A percentile compares a stretch with the other conserved stretches of the same genome.
Evolutionary conservation across 306 rosid species (phyloP).

Genomic region (Arachis hypogaea): DNA sequence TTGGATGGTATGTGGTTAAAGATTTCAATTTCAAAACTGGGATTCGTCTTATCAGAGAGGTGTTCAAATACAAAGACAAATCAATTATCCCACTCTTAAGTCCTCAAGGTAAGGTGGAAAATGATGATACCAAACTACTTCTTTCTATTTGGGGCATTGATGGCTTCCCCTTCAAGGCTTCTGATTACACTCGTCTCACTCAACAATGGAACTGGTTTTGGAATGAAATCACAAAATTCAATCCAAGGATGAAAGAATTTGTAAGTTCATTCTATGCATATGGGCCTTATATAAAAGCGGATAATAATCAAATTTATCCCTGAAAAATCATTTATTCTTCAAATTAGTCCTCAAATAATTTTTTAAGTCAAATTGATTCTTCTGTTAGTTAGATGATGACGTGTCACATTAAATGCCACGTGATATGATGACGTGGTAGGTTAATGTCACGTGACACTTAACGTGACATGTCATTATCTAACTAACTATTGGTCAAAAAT

Average conservation of each 20-base stretch:
- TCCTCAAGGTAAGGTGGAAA: constrained; percentile 37
- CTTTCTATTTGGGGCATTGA: constrained; percentile 40
- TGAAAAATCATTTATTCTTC: too few species aligned
- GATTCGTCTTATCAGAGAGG: constrained; percentile 18
- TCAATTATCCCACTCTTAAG: constrained; percentile 26
- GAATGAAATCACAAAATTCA: constrained; percentile 22
- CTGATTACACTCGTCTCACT: constrained; percentile 27
- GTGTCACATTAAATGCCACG: too few species aligned
- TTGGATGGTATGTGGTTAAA: constrained; percentile 37
- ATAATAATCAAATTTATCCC: too few species aligned
- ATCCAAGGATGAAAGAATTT: constrained; percentile 8
- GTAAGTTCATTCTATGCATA: constrained; percentile 18
- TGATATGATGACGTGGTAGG: too few species aligned
- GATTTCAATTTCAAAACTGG: not conserved
- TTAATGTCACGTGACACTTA: too few species aligned
- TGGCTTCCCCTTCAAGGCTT: constrained; percentile 38
- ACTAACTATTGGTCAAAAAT: too few species aligned
- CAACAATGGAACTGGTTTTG: constrained; percentile 45
- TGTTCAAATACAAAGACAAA: not conserved
- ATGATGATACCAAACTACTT: constrained; percentile 29
- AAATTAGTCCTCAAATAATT: too few species aligned
- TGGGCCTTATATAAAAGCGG: too few species aligned
- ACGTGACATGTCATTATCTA: too few species aligned
- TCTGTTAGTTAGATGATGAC: too few species aligned
- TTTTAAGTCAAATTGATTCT: too few species aligned